Evolutionary conservation across 2,329 filamentous ascomycete species (phyloP).

Genomic region (Colletotrichum spinosum): DNA sequence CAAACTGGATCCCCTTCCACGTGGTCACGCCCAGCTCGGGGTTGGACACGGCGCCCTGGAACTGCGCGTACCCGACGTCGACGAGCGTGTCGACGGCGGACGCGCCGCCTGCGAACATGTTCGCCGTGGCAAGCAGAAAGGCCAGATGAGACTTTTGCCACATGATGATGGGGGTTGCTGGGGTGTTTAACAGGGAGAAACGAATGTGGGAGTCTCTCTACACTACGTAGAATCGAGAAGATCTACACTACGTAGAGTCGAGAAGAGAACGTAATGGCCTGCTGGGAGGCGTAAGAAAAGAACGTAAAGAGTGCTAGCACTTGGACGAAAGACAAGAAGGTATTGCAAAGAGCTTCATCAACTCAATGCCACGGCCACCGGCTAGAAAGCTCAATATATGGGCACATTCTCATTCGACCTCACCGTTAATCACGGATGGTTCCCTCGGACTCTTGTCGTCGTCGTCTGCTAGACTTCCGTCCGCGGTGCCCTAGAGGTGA

Average conservation of each 20-base stretch:
- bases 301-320: constrained; percentile 26
- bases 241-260: background rate
- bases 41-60: constrained; percentile 60
- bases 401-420: no score
- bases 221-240: background rate
- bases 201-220: background rate
- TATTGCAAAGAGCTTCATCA: background rate
- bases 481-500: background rate
- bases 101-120: constrained; percentile 6
- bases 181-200: background rate
- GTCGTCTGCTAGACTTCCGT: constrained; percentile 1
- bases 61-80: constrained; percentile 75
- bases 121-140: constrained; percentile 12
- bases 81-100: constrained; percentile 54
- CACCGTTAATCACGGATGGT: no score
- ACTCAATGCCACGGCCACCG: no score
- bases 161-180: background rate
- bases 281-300: constrained; percentile 9
- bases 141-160: constrained; percentile 22
- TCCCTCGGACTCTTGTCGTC: no score
- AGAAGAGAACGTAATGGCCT: constrained; percentile 10
- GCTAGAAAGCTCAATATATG: no score
- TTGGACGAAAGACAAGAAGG: background rate
- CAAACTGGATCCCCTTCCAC: constrained; percentile 83
- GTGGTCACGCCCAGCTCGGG: constrained; percentile 68